Conservation (phyloP, 345 rosid species). For the Camelina sativa region DNA sequence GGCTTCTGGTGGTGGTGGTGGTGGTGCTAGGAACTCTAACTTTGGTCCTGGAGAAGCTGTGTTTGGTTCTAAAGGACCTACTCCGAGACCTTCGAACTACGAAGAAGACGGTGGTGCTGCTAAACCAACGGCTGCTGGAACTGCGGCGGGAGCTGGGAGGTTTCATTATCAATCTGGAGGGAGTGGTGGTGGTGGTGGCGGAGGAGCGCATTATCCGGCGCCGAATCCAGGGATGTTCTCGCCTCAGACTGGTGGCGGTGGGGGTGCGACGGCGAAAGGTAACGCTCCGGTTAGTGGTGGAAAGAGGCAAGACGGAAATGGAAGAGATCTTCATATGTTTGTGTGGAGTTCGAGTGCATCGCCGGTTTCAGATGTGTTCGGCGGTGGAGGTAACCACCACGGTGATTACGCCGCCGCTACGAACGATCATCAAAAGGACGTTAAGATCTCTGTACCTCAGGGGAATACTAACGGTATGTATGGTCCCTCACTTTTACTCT, state of each 20-base stretch:
- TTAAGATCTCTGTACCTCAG: slow-evolving; percentile 74
- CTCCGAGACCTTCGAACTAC: slow-evolving; percentile 82
- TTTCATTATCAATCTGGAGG: slow-evolving; percentile 52
- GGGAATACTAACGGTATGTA: slow-evolving; percentile 69
- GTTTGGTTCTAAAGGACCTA: slow-evolving; percentile 73
- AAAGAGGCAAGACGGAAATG: slow-evolving; percentile 57
- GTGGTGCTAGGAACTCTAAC: slow-evolving; percentile 63
- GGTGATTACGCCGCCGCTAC: slow-evolving; percentile 34
- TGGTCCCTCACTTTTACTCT: slow-evolving; percentile 27
- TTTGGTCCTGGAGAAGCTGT: slow-evolving; percentile 74
- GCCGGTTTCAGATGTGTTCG: slow-evolving; percentile 92
- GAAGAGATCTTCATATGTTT: slow-evolving; percentile 90
- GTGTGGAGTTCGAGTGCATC: slow-evolving; percentile 99
- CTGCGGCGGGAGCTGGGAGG: slow-evolving; percentile 47
- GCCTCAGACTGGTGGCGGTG: slow-evolving; percentile 44
- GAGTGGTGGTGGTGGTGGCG: slow-evolving; percentile 41
- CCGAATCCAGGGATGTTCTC: slow-evolving; percentile 98
- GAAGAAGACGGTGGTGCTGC: slow-evolving; percentile 69
- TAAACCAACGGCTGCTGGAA: slow-evolving; percentile 22
- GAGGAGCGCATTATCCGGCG: slow-evolving; percentile 80
- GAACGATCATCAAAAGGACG: slow-evolving; percentile 68
- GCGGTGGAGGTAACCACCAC: slow-evolving; percentile 43
- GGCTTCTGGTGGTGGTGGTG: slow-evolving; percentile 34
- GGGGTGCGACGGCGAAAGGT: slow-evolving; percentile 42
- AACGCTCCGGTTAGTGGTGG: slow-evolving; percentile 38